Base-by-base conservation (phyloP, 2,329 filamentous ascomycete genomes). In the Thielaviopsis ethacetica region DNA sequence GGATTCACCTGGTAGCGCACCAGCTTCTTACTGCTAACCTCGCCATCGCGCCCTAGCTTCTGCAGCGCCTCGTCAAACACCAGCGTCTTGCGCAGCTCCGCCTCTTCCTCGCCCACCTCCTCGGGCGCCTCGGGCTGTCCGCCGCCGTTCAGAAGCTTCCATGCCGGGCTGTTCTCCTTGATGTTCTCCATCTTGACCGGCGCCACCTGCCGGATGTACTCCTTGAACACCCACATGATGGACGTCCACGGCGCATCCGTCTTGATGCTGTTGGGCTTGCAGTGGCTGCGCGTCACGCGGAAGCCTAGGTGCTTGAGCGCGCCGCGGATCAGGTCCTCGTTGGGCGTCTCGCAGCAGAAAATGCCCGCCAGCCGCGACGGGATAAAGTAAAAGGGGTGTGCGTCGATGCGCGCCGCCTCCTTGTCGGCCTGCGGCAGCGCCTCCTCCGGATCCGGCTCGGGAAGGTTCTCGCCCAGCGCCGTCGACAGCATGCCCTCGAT, bases 401-500 rank as follows among this genome's bases (percentile, higher is more conserved):
- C 78, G 61, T 96, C 91, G 21, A 86, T 67, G 13, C 74, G 72
- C 2, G 84, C 80, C n/a, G 83, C 77, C 62, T 84, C 78, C 27
- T 67, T 69, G 54, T 75, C 72, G 58, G 70, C 72, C 26, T 71
- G 68, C 0, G 70, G 66, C 15, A 62, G 52, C 22, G 57, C 54
- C 55, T 69, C 62, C 55, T 65, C 58, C 65, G 66, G 72, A 70
- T 68, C 69, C 1, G 68, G 68, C 0, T 68, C 68, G 2, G 69
- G 70, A 5, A 76, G 64, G 22, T 72, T 66, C 68, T 98, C 93
- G 66, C 96, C 89, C 5, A 94, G 76, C 0, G 91, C 91, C 2
- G 89, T 91, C 22, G 82, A 84, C 44, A 98, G 77, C 91, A 97
- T 95, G 57, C 93, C 93, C 70, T 91, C 83, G 53, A 98, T 85